phyloP scores from a whole-genome alignment of 1,284 basidiomycete genomes.

The Cryptococcus sp. region DNA sequence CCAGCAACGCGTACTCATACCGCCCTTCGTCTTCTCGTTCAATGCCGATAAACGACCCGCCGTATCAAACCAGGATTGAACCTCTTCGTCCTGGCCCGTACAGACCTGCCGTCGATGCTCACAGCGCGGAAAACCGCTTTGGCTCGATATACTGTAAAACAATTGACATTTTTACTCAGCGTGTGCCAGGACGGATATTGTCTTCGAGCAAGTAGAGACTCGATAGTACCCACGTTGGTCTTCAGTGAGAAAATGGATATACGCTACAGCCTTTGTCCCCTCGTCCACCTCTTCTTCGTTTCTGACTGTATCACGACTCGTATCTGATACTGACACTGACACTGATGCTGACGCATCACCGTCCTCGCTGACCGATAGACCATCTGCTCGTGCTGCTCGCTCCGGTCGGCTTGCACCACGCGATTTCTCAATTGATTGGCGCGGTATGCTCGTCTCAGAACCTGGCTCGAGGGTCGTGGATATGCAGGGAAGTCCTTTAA shows the following conservation, averaged over 20 bases:
- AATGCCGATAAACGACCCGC: not conserved
- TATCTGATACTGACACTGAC: not conserved
- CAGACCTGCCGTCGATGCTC: conserved; percentile 15
- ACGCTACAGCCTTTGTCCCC: conserved; percentile 14
- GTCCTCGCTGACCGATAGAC: not conserved
- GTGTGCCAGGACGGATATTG: not conserved
- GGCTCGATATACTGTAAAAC: conserved; percentile 13
- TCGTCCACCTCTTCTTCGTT: conserved; percentile 3
- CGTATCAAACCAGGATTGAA: conserved; percentile 15
- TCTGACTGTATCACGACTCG: not conserved
- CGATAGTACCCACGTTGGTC: conserved; percentile 11
- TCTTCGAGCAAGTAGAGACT: not conserved
- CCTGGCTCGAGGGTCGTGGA: not conserved
- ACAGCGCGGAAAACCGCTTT: conserved; percentile 13
- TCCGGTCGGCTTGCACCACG: not conserved
- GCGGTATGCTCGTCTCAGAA: not conserved
- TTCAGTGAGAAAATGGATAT: conserved; percentile 21
- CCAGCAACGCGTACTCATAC: too few relatives aligned
- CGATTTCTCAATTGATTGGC: not conserved
- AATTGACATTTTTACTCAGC: not conserved
- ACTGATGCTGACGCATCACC: not conserved
- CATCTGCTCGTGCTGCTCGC: not conserved
- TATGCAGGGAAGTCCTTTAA: not conserved
- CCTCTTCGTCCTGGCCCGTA: conserved; percentile 12
- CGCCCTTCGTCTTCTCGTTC: too few relatives aligned